A percentile compares a stretch with the other conserved stretches of the same genome.
Evolutionary conservation across 371 early-diverging fungal species (phyloP).

Genomic region (Rhizopus delemar): DNA sequence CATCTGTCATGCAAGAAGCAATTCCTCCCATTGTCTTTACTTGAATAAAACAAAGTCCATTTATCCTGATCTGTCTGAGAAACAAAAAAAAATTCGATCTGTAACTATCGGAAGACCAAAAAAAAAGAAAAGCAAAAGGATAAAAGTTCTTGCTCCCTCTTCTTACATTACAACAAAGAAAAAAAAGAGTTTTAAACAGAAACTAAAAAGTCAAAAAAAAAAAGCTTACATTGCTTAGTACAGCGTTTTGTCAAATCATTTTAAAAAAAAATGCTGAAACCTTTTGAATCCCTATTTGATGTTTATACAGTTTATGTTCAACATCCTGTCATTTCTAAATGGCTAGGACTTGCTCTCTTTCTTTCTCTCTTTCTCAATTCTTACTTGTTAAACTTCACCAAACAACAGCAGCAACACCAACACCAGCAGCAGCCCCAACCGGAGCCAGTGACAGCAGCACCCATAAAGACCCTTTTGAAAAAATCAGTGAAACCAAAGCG

Average conservation of each 20-base stretch:
- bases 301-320: conserved; percentile 55
- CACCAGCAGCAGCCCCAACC: not conserved
- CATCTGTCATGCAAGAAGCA: conserved; percentile 56
- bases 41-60: not conserved
- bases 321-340: conserved; percentile 62
- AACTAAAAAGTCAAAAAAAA: not conserved
- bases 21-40: conserved; percentile 56
- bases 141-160: not conserved
- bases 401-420: conserved; percentile 39
- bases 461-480: conserved; percentile 9
- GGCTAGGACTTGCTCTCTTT: conserved; percentile 50
- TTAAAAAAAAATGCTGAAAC: conserved; percentile 15
- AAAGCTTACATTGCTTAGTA: not conserved
- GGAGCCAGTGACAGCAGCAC: not conserved
- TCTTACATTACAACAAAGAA: not conserved
- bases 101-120: not conserved
- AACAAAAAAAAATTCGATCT: too few relatives aligned
- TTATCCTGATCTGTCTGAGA: not conserved
- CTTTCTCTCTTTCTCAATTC: conserved; percentile 62
- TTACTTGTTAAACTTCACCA: conserved; percentile 58
- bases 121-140: not conserved
- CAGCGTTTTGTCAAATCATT: not conserved
- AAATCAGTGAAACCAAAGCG: conserved; percentile 11
- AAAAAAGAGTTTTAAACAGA: not conserved
- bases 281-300: conserved; percentile 46